Evolutionary conservation across 768 basidiomycete species (phyloP).

Genomic region (Psilocybe azurescens): DNA sequence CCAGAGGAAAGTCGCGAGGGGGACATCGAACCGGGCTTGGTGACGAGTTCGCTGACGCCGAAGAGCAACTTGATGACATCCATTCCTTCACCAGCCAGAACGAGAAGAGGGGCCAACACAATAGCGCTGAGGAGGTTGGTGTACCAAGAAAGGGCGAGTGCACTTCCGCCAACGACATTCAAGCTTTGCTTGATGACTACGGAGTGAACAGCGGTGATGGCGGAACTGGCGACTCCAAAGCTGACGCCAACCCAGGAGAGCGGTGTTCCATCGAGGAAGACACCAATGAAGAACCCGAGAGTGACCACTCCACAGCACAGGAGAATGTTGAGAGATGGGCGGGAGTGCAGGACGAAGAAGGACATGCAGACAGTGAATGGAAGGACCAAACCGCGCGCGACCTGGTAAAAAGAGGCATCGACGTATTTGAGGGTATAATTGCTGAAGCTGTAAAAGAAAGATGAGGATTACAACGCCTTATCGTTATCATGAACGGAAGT

Average conservation of each 20-base stretch:
- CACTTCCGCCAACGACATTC: constrained; percentile 79
- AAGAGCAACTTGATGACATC: constrained; percentile 67
- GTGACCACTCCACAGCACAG: constrained; percentile 83
- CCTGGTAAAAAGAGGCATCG: constrained; percentile 94
- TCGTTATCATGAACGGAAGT: constrained; percentile 13
- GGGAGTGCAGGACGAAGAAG: constrained; percentile 72
- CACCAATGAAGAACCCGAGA: constrained; percentile 88
- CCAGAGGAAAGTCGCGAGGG: constrained; percentile 70
- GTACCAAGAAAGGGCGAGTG: constrained; percentile 90
- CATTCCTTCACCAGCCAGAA: constrained; percentile 78
- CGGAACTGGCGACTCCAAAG: constrained; percentile 85
- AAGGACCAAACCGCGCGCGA: constrained; percentile 91
- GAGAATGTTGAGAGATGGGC: constrained; percentile 79
- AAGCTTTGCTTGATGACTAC: constrained; percentile 93
- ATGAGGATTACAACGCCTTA: background rate
- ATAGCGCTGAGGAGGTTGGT: constrained; percentile 83
- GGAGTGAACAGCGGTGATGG: constrained; percentile 90
- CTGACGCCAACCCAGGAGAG: constrained; percentile 68
- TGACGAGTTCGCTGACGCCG: constrained; percentile 42
- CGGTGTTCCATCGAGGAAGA: constrained; percentile 75
- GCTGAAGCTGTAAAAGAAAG: constrained; percentile 62
- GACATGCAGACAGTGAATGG: constrained; percentile 95
- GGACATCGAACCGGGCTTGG: constrained; percentile 44
- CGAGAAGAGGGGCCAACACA: constrained; percentile 71
- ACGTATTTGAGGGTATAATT: constrained; percentile 94